phyloP scores from a whole-genome alignment of 495 filamentous ascomycete genomes.

The Aspergillus ellipticus region DNA sequence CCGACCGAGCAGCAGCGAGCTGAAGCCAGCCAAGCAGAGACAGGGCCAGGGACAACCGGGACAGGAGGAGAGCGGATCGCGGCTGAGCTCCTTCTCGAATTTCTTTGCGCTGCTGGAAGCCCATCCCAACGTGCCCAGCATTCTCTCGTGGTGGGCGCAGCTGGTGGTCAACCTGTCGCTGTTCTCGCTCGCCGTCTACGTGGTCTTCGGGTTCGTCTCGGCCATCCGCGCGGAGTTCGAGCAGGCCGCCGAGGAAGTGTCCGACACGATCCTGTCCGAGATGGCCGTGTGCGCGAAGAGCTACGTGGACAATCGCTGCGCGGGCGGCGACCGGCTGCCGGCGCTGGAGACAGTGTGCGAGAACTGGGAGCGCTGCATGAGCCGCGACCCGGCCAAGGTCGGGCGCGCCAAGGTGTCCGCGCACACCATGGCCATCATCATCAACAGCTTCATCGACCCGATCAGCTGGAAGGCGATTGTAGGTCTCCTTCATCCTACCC shows the following conservation, averaged over 20 bases:
- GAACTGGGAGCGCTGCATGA: conserved; percentile 85
- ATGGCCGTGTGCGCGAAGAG: conserved; percentile 67
- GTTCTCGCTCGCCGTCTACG: conserved; percentile 60
- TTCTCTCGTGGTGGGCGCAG: conserved; percentile 82
- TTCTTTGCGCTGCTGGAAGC: conserved; percentile 67
- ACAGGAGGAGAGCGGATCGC: conserved; percentile 12
- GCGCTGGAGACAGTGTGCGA: conserved; percentile 70
- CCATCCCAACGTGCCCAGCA: conserved; percentile 80
- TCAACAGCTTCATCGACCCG: conserved; percentile 67
- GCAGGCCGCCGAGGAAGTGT: conserved; percentile 60
- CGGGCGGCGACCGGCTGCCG: conserved; percentile 56
- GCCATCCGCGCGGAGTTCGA: conserved; percentile 75
- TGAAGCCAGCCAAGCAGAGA: conserved; percentile 21
- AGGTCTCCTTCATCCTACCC: conserved; percentile 22
- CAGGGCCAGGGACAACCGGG: conserved; percentile 14
- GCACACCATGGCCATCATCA: conserved; percentile 77
- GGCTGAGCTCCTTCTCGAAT: conserved; percentile 44
- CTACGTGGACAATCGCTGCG: conserved; percentile 72
- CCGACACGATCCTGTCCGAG: conserved; percentile 60
- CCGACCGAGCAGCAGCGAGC: conserved; percentile 43
- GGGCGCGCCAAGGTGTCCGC: conserved; percentile 65
- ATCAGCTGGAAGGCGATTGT: conserved; percentile 73
- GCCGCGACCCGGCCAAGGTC: conserved; percentile 61
- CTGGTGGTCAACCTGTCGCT: conserved; percentile 74
- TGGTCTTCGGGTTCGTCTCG: conserved; percentile 64